Evolutionary conservation across 2,329 filamentous ascomycete species (phyloP).

Genomic region (Penicillium sp.): DNA sequence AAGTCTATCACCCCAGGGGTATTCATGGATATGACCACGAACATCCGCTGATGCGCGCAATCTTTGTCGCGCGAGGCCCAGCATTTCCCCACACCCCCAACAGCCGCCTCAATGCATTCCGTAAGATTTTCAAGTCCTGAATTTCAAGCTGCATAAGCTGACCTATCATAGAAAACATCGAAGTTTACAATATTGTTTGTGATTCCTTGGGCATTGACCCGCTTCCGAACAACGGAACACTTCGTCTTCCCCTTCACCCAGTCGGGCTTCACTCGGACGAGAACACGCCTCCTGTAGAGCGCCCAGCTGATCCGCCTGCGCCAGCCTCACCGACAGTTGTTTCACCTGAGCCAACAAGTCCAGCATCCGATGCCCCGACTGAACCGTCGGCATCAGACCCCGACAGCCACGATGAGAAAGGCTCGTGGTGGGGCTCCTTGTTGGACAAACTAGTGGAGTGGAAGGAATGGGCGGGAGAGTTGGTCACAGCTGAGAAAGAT

Average conservation of each 20-base stretch:
- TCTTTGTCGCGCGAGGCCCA: slow-evolving; percentile 88
- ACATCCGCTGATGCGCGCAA: slow-evolving; percentile 91
- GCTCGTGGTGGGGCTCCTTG: slow-evolving; percentile 34
- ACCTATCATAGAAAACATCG: slow-evolving; percentile 71
- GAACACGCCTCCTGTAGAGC: slow-evolving; percentile 30
- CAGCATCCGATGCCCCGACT: slow-evolving; percentile 3
- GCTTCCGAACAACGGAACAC: slow-evolving; percentile 81
- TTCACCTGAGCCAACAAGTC: slow-evolving; percentile 1
- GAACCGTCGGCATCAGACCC: slow-evolving; percentile 12
- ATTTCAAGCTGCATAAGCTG: slow-evolving; percentile 3
- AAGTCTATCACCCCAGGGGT: slow-evolving; percentile 75
- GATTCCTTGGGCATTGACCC: slow-evolving; percentile 77
- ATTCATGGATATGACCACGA: slow-evolving; percentile 95
- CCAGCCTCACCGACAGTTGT: slow-evolving; percentile 3
- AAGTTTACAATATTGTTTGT: slow-evolving; percentile 93
- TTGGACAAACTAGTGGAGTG: slow-evolving; percentile 35
- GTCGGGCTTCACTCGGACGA: slow-evolving; percentile 47
- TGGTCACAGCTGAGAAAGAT: slow-evolving; percentile 33
- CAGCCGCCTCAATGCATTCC: slow-evolving; percentile 76
- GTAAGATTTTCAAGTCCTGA: slow-evolving; percentile 56
- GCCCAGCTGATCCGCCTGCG: slow-evolving; percentile 33
- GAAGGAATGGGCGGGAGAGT: slow-evolving; percentile 37
- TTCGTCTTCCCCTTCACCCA: slow-evolving; percentile 53
- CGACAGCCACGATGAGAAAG: slow-evolving; percentile 21
- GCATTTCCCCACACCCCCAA: slow-evolving; percentile 86